Base-by-base conservation (phyloP, 1,139 yeast species). In the Zygoascus meyerae region DNA sequence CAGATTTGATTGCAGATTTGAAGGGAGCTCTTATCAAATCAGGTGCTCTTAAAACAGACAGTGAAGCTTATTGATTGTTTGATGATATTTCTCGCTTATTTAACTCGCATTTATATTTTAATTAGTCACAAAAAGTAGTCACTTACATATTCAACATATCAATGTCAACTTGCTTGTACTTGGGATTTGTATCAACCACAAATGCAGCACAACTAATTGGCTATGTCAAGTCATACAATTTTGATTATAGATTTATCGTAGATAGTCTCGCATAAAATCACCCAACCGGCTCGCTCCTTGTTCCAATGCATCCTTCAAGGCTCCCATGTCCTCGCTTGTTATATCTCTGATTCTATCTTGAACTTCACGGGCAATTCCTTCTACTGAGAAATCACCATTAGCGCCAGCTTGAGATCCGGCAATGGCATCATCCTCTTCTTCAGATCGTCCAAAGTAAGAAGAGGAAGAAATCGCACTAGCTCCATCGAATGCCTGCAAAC, bases 401-500 rank as follows among this genome's bases (percentile, higher is more conserved):
- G 60, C 65, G 54, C 59, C 54, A 34, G 50, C 51, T 37, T 52
- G 52, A 37, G 51, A 49, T 26, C 55, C 56, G 12, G 62, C 65
- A 35, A 55, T 65, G 48, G 61, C 52, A 34, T 60, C 68, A 35
- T 65, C 66, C 52, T 68, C 62, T 42, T 73, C 72, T 57, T 83
- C 83, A 42, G 83, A 90, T 62, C 89, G 95, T 31, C 97, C 97
- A 61, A 89, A 94, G 69, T 92, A 94, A 8, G 94, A 81, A 36
- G 92, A 77, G 0, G 97, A 89, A 1, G 97, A 89, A 56, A 92
- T 94, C 3, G 95, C 77, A 42, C 85, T 83, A 1, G 98, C 95
- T 44, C 94, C 95, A 50, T 77, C 78, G 66, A 86, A 94, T 7
- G 81, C 71, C 64, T 83, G 89, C 52, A 92, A 72, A 58, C 94